phyloP scores from a whole-genome alignment of 2,329 filamentous ascomycete genomes.

The Gaeumannomyces tritici region DNA sequence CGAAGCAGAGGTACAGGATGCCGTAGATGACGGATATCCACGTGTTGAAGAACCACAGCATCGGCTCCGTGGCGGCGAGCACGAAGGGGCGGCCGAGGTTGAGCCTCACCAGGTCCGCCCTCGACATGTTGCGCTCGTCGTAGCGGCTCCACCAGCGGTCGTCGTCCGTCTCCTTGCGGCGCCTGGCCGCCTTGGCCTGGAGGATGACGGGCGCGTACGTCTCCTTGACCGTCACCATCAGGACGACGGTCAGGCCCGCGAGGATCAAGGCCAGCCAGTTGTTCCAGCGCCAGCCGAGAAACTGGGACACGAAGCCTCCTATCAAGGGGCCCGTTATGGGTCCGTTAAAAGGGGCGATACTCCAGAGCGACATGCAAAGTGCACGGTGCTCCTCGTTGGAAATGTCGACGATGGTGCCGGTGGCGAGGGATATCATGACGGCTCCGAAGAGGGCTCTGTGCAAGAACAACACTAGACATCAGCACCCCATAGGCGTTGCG shows the following conservation, averaged over 20 bases:
- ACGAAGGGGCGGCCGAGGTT: slow-evolving; percentile 72
- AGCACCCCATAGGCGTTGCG: no score
- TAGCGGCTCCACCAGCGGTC: slow-evolving; percentile 71
- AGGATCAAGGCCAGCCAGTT: slow-evolving; percentile 75
- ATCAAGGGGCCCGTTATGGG: slow-evolving; percentile 57
- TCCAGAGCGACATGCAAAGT: slow-evolving; percentile 75
- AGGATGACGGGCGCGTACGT: slow-evolving; percentile 69
- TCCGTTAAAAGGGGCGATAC: slow-evolving; percentile 76
- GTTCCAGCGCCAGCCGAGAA: slow-evolving; percentile 80
- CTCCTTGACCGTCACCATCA: slow-evolving; percentile 56
- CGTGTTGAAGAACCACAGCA: slow-evolving; percentile 59
- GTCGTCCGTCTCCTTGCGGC: slow-evolving; percentile 61
- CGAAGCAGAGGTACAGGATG: slow-evolving; percentile 81
- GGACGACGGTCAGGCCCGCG: slow-evolving; percentile 47
- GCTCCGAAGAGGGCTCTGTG: slow-evolving; percentile 29
- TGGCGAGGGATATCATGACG: slow-evolving; percentile 74
- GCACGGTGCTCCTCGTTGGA: slow-evolving; percentile 72
- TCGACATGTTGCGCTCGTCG: slow-evolving; percentile 55
- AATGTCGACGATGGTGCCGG: slow-evolving; percentile 76
- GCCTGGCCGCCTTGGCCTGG: slow-evolving; percentile 51
- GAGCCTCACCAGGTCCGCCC: slow-evolving; percentile 58
- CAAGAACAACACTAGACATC: neutral
- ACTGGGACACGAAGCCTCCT: slow-evolving; percentile 70
- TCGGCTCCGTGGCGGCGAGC: slow-evolving; percentile 73
- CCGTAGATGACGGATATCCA: slow-evolving; percentile 80